Evolutionary conservation across 2,329 filamentous ascomycete species (phyloP).

Genomic region (Rosellinia necatrix): DNA sequence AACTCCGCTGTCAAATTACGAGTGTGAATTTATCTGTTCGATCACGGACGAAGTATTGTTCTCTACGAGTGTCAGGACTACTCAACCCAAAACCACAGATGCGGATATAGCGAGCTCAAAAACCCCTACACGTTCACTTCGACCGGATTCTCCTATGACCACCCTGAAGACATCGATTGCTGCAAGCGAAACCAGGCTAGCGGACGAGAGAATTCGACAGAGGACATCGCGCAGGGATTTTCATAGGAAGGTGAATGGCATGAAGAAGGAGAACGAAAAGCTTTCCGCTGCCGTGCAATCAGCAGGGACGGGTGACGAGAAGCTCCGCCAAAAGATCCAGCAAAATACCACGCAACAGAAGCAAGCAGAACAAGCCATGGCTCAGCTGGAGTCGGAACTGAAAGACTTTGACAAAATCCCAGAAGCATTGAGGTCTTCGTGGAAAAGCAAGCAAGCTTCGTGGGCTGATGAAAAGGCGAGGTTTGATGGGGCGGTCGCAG

Average conservation of each 20-base stretch:
- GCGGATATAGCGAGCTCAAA: constrained; percentile 41
- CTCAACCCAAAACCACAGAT: constrained; percentile 53
- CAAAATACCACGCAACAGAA: constrained; percentile 77
- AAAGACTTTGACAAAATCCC: constrained; percentile 68
- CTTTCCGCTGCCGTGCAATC: constrained; percentile 69
- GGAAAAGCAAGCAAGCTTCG: constrained; percentile 57
- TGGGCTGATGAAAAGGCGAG: constrained; percentile 62
- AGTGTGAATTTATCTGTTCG: constrained; percentile 76
- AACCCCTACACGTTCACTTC: constrained; percentile 59
- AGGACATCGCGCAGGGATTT: constrained; percentile 77
- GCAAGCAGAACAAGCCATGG: constrained; percentile 62
- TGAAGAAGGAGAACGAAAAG: constrained; percentile 76
- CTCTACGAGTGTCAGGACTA: constrained; percentile 72
- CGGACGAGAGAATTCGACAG: constrained; percentile 70
- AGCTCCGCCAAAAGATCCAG: constrained; percentile 73
- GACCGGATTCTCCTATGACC: constrained; percentile 76
- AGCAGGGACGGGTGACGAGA: constrained; percentile 74
- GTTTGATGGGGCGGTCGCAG: constrained; percentile 61
- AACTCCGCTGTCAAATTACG: constrained; percentile 75
- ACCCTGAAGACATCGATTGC: constrained; percentile 78
- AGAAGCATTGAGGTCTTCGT: constrained; percentile 62
- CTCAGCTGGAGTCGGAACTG: constrained; percentile 61
- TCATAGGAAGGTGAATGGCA: constrained; percentile 67
- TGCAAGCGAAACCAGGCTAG: constrained; percentile 70
- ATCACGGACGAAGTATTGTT: constrained; percentile 69